phyloP scores from a whole-genome alignment of 768 basidiomycete genomes.

The Sarcomyxa edulis region DNA sequence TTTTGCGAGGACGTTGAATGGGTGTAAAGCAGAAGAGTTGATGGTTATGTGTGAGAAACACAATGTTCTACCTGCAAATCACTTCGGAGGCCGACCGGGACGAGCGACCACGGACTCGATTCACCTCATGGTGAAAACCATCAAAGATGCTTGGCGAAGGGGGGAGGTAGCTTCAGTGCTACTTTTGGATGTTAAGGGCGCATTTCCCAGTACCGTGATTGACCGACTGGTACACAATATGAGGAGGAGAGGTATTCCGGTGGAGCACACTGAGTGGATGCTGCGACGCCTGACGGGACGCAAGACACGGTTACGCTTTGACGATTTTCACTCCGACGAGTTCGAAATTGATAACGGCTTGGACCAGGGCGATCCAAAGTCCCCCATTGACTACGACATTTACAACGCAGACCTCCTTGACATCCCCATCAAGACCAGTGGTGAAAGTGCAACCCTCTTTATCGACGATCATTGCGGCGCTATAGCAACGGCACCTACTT shows the following conservation, averaged over 20 bases:
- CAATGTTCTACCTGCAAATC: slow-evolving; percentile 16
- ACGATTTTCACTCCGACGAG: slow-evolving; percentile 17
- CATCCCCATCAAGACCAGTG: not conserved
- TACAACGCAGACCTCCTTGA: slow-evolving; percentile 20
- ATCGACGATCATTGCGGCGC: slow-evolving; percentile 17
- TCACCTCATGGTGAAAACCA: slow-evolving; percentile 14
- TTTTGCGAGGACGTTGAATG: slow-evolving; percentile 6
- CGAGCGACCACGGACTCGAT: slow-evolving; percentile 21
- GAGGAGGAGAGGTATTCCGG: slow-evolving; percentile 14
- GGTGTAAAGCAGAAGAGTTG: slow-evolving; percentile 10
- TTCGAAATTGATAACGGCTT: slow-evolving; percentile 17
- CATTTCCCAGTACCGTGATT: slow-evolving; percentile 18
- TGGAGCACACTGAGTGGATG: slow-evolving; percentile 11
- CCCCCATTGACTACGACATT: slow-evolving; percentile 20
- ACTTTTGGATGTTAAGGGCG: slow-evolving; percentile 23
- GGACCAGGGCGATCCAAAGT: slow-evolving; percentile 20
- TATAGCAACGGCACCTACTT: slow-evolving; percentile 8
- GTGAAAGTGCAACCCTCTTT: slow-evolving; percentile 14
- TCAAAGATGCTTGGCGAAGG: slow-evolving; percentile 17
- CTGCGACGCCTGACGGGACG: slow-evolving; percentile 11
- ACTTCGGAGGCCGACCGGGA: slow-evolving; percentile 25
- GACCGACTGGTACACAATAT: slow-evolving; percentile 17
- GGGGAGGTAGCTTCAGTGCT: slow-evolving; percentile 17
- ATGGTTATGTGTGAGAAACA: slow-evolving; percentile 11
- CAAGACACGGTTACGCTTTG: slow-evolving; percentile 18